Evolutionary conservation across 441 rosid species (phyloP).

Genomic region (Adansonia madagascariensis): DNA sequence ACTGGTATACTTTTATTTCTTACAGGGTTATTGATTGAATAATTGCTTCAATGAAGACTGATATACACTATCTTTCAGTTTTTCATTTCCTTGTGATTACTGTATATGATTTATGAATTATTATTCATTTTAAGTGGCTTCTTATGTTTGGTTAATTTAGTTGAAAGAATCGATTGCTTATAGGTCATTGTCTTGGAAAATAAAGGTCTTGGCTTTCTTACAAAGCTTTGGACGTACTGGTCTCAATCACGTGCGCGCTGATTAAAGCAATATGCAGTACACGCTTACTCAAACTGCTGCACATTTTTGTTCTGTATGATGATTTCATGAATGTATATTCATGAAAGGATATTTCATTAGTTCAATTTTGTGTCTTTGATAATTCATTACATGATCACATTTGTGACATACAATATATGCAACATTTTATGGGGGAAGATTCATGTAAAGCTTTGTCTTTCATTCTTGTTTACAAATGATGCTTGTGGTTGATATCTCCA

Average conservation of each 20-base stretch:
- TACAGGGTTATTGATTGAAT: not conserved
- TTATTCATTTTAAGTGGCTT: conserved; percentile 10
- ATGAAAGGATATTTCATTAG: not conserved
- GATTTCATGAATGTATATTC: conserved; percentile 3
- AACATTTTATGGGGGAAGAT: not conserved
- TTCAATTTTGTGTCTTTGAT: conserved; percentile 11
- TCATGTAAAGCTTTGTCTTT: not conserved
- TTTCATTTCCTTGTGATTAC: not conserved
- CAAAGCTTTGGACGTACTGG: not conserved
- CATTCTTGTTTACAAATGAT: conserved; percentile 18
- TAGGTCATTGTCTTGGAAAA: not conserved
- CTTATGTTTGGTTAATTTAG: not conserved
- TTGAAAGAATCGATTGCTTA: conserved; percentile 7
- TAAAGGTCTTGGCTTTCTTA: not conserved
- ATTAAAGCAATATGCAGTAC: not conserved
- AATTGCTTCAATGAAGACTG: not conserved
- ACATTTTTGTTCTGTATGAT: conserved; percentile 13
- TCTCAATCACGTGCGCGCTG: not conserved
- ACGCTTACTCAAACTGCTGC: conserved; percentile 2
- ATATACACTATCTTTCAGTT: not conserved
- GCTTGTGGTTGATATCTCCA: conserved; percentile 19
- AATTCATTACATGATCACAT: not conserved
- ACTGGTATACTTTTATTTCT: conserved; percentile 54
- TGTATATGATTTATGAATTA: not conserved
- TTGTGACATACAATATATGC: not conserved